A percentile compares a stretch with the other conserved stretches of the same genome.
Evolutionary conservation across 257 asterid genomes (phyloP).

Genomic region (Oldenlandia corymbosa): DNA sequence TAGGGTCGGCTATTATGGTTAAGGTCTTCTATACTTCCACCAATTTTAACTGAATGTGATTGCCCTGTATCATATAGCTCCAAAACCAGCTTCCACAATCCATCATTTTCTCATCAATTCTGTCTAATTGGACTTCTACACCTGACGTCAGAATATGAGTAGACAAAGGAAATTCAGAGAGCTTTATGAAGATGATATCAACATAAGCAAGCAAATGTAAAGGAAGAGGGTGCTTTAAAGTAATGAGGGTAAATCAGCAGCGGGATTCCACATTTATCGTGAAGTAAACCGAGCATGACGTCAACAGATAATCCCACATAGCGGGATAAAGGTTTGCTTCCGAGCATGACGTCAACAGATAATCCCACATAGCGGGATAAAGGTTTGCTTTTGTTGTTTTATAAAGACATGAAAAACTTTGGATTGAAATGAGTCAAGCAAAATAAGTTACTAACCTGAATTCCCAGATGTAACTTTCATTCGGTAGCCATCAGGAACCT

Average conservation of each 20-base stretch:
- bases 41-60: constrained; percentile 64
- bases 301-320: too few species aligned
- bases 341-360: too few species aligned
- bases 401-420: neutral
- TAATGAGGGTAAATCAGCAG: neutral
- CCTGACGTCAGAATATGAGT: constrained; percentile 36
- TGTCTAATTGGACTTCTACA: constrained; percentile 49
- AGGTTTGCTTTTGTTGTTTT: too few species aligned
- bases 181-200: neutral
- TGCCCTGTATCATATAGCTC: constrained; percentile 59
- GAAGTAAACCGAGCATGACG: too few species aligned
- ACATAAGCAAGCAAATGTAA: neutral
- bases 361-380: too few species aligned
- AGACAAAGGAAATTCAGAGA: too few species aligned
- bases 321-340: too few species aligned
- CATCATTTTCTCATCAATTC: constrained; percentile 56
- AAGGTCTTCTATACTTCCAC: constrained; percentile 43
- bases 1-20: constrained; percentile 9
- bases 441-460: constrained; percentile 48
- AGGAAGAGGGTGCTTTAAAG: neutral
- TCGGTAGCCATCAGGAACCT: constrained; percentile 88
- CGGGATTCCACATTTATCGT: too few species aligned
- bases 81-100: constrained; percentile 94
- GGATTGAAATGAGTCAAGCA: neutral
- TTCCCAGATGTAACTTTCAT: constrained; percentile 62